phyloP scores from a whole-genome alignment of 192 early-diverging fungal species.

The Coemansia sp. region DNA sequence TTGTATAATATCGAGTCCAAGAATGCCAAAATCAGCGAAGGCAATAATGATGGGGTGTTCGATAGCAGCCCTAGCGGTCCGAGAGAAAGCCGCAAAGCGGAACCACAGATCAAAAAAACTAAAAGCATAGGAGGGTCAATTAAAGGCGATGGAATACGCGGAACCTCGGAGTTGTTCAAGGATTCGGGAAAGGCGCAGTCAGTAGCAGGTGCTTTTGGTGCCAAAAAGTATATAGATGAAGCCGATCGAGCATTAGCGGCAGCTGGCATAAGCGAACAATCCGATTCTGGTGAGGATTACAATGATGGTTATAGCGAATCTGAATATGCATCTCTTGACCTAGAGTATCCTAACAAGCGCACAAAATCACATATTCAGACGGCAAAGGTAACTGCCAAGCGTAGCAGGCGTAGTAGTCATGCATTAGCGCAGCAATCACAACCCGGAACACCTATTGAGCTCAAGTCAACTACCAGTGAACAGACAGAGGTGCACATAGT shows the following conservation, averaged over 20 bases:
- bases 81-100: not conserved
- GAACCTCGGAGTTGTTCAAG: not conserved
- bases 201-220: not conserved
- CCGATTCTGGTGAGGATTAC: not conserved
- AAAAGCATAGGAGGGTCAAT: not conserved
- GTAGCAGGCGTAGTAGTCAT: conserved; percentile 24
- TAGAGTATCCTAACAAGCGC: conserved; percentile 2
- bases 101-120: not conserved
- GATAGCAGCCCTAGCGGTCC: not conserved
- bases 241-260: not conserved
- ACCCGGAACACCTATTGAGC: conserved; percentile 24
- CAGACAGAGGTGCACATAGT: not conserved
- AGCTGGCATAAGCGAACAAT: not conserved
- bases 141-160: not conserved
- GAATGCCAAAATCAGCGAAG: not conserved
- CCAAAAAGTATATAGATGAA: not conserved
- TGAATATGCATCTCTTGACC: not conserved
- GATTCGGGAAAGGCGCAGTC: not conserved
- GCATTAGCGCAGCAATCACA: conserved; percentile 15
- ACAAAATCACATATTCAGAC: conserved; percentile 1
- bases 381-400: conserved; percentile 6
- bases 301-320: not conserved
- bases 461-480: not conserved
- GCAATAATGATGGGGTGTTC: not conserved
- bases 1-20: not conserved